These are phyloP conservation scores for Malus hybrid DNA, from an alignment of 331 rosid species.

Conservation along the genomic window DNA sequence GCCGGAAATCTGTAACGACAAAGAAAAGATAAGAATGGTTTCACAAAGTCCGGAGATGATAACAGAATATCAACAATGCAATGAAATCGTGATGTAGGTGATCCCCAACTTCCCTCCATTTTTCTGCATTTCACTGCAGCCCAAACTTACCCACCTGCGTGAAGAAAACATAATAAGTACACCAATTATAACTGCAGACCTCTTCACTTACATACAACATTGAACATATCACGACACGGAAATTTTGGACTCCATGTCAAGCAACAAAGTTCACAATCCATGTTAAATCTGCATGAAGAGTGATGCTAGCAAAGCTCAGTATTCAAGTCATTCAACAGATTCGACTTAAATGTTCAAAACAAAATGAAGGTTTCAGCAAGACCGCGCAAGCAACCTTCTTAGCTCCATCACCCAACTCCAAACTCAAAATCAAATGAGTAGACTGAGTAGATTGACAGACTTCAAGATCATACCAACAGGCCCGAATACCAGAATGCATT, in stretches of 20 bases:
- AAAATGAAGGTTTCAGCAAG: background rate
- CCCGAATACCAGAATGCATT: background rate
- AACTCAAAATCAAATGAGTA: background rate
- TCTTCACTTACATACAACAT: background rate
- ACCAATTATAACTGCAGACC: background rate
- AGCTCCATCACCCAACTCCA: background rate
- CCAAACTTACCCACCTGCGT: conserved; percentile 32
- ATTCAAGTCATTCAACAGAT: background rate
- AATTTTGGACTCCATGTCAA: background rate
- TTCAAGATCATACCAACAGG: background rate
- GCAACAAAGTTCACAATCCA: background rate
- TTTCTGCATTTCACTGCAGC: conserved; percentile 22
- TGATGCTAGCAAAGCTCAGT: background rate
- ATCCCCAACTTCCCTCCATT: conserved; percentile 25
- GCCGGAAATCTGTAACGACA: conserved; percentile 4
- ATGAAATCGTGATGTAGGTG: conserved; percentile 18
- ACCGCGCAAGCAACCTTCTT: background rate
- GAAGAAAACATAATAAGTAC: background rate
- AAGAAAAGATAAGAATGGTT: conserved; percentile 10
- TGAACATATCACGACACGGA: background rate
- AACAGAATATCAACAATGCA: conserved; percentile 4
- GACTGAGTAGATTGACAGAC: background rate
- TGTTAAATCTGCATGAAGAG: background rate
- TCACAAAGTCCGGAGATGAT: conserved; percentile 20
- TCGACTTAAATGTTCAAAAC: background rate